Evolutionary conservation across 2,329 filamentous ascomycete genomes (phyloP), one percentile per base, ranked within the genome.

Genomic region (Zasmidium citrigriseum): DNA sequence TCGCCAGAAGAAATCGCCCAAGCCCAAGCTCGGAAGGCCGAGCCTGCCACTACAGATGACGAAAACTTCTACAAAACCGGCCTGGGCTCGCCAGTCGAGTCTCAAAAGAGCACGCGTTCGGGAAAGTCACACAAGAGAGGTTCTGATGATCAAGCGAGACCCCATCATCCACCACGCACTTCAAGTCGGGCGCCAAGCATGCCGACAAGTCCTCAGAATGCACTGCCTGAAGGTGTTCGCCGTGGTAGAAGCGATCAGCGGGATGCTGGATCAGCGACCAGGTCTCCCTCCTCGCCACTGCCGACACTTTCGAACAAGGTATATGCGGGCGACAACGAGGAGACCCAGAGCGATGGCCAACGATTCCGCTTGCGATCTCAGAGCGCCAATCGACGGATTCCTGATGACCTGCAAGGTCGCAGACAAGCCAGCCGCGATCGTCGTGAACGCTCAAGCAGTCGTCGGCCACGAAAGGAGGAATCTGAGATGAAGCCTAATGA

Each of bases 261-360:
- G n/a, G 80, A 80, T 16, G 80, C 84, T 18, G 82, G 80, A 2
- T 85, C 85, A n/a, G 70, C 76, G 2, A 76, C 83, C 46, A 82
- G 86, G 51, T 96, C 92, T 1, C 92, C 93, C 1, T 89, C 89
- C 0, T 93, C 91, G 1, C 91, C 93, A 1, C 77, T 92, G 21
- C 90, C 91, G 3, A 88, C 93, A 79, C 86, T 89, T 14, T 78
- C 80, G 4, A 78, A 82, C 2, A 78, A 81, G 45, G 82, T 81
- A 46, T 80, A 80, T 47, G 86, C 86, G 1, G 59, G 41, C 10
- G 84, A 87, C n/a, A 50, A 53, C 11, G 62, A 90, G 52, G 88
- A 90, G 25, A 68, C 69, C 20, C 64, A 65, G 24, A 67, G 59
- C 54, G 65, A 82, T 54, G 73, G 76, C 23, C 74, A 78, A 59